Evolutionary conservation across 148 eudicot species (phyloP).

Genomic region (Cornus controversa): DNA sequence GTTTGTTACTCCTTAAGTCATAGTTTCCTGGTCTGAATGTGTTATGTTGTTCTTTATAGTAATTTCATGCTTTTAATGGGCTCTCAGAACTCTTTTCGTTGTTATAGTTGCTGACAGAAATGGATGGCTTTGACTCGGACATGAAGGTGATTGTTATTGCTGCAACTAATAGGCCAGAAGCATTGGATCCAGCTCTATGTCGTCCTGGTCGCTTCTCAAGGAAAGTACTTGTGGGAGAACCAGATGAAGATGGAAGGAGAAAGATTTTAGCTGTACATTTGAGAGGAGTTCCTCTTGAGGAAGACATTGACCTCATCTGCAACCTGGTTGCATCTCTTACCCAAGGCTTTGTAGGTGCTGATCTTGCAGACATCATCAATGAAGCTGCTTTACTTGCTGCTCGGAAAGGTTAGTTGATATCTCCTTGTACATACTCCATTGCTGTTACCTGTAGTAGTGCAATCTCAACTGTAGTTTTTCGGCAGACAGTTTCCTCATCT

Average conservation of each 20-base stretch:
- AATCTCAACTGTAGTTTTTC: background rate
- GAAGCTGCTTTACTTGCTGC: slow-evolving; percentile 97
- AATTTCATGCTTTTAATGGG: background rate
- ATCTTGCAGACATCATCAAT: slow-evolving; percentile 91
- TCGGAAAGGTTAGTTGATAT: slow-evolving; percentile 63
- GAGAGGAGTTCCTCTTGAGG: slow-evolving; percentile 86
- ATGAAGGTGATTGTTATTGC: slow-evolving; percentile 85
- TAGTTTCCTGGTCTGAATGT: background rate
- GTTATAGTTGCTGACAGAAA: slow-evolving; percentile 84
- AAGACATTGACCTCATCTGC: slow-evolving; percentile 68
- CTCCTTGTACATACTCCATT: background rate
- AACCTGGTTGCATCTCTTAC: slow-evolving; percentile 87
- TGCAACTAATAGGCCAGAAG: slow-evolving; percentile 97
- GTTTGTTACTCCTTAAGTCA: no score
- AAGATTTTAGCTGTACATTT: slow-evolving; percentile 89
- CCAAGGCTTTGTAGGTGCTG: slow-evolving; percentile 94
- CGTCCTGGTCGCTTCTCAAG: slow-evolving; percentile 98
- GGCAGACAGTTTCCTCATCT: background rate
- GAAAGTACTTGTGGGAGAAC: slow-evolving; percentile 92
- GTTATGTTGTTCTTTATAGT: background rate
- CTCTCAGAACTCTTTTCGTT: slow-evolving; percentile 10
- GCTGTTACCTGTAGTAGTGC: background rate
- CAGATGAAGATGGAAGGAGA: slow-evolving; percentile 83
- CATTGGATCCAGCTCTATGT: slow-evolving; percentile 87
- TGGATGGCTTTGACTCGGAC: slow-evolving; percentile 98